Evolutionary conservation across 1,284 basidiomycete species (phyloP).

Genomic region (Laetiporus sulphureus): DNA sequence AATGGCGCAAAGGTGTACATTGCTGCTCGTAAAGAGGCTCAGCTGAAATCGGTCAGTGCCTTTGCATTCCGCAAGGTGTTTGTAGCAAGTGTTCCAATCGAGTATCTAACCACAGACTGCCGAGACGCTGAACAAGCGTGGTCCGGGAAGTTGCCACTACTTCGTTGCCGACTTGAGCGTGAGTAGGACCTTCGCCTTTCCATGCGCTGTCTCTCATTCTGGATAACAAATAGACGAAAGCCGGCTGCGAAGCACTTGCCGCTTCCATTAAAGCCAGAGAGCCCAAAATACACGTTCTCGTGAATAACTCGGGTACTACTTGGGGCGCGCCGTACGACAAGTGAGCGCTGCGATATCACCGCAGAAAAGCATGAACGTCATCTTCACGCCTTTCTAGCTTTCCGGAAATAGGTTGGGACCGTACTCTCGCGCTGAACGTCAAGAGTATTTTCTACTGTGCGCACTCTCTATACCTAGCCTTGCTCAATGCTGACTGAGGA

Average conservation of each 20-base stretch:
- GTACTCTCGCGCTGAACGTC: constrained; percentile 70
- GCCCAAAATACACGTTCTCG: constrained; percentile 66
- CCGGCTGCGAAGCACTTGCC: constrained; percentile 74
- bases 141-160: constrained; percentile 59
- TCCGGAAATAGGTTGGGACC: constrained; percentile 83
- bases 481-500: neutral
- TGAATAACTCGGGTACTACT: constrained; percentile 77
- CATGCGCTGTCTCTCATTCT: too few species aligned
- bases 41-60: constrained; percentile 61
- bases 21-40: constrained; percentile 74
- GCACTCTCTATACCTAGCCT: constrained; percentile 17
- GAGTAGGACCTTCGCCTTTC: constrained; percentile 18
- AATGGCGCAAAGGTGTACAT: constrained; percentile 66
- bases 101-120: too few species aligned
- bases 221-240: constrained; percentile 47
- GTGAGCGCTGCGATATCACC: constrained; percentile 14
- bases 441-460: constrained; percentile 77
- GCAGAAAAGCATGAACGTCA: neutral
- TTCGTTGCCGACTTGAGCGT: constrained; percentile 71
- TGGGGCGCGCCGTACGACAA: constrained; percentile 75
- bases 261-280: constrained; percentile 64
- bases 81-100: too few species aligned
- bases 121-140: constrained; percentile 50
- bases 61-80: too few species aligned
- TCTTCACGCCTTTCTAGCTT: constrained; percentile 30